A percentile compares a stretch with the other conserved stretches of the same genome.
phyloP scores from a whole-genome alignment of 78 protist genomes.

The Cavenderia fasciculata region DNA sequence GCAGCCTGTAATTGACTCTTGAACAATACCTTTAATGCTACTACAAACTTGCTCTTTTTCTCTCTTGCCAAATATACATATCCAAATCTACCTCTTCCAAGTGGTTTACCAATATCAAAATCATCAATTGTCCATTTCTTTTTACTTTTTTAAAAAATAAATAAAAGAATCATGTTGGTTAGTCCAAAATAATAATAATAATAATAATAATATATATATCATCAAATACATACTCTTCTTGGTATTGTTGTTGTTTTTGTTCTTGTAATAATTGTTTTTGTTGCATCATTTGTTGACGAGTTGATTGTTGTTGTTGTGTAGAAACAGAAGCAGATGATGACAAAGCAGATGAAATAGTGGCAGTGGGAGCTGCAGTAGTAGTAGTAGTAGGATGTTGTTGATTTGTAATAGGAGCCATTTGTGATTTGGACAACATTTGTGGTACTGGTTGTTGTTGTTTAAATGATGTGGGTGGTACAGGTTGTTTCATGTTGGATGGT shows the following conservation, averaged over 20 bases:
- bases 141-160: neutral
- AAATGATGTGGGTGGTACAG: too few species aligned
- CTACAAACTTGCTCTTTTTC: slow-evolving; percentile 89
- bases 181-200: neutral
- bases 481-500: too few species aligned
- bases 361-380: too few species aligned
- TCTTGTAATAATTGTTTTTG: neutral
- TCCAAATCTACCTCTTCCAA: slow-evolving; percentile 95
- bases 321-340: neutral
- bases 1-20: slow-evolving; percentile 87
- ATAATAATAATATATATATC: neutral
- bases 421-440: too few species aligned
- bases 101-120: slow-evolving; percentile 91
- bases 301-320: too few species aligned
- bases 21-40: slow-evolving; percentile 96
- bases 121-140: slow-evolving; percentile 72
- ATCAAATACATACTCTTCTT: slow-evolving; percentile 9
- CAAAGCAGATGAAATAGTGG: too few species aligned
- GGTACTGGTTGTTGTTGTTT: too few species aligned
- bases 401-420: too few species aligned
- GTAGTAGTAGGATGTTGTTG: too few species aligned
- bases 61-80: slow-evolving; percentile 92
- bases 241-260: neutral
- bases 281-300: neutral
- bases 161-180: neutral